A percentile compares a stretch with the other conserved stretches of the same genome.
Conservation (phyloP, 371 early-diverging fungal genomes). For the Mucor sp. region DNA sequence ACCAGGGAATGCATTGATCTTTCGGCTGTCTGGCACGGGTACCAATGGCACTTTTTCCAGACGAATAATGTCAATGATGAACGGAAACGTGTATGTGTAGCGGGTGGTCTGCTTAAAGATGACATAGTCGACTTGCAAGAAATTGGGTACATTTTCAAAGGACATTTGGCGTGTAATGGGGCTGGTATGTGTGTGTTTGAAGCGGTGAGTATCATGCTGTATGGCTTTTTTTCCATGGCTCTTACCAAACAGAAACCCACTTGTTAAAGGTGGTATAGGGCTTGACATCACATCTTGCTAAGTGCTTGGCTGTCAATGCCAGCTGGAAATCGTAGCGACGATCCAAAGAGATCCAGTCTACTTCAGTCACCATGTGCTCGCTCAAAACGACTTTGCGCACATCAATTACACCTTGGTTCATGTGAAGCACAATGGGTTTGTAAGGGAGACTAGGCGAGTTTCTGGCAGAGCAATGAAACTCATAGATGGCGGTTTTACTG, state of each 20-base stretch:
- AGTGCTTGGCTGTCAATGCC: slow-evolving; percentile 25
- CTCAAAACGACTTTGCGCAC: slow-evolving; percentile 36
- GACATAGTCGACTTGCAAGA: slow-evolving; percentile 39
- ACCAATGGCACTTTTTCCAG: slow-evolving; percentile 36
- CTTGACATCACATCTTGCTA: slow-evolving; percentile 39
- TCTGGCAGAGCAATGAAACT: slow-evolving; percentile 44
- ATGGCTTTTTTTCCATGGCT: not conserved
- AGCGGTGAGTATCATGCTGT: not conserved
- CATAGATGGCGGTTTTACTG: slow-evolving; percentile 24
- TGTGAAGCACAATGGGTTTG: slow-evolving; percentile 28
- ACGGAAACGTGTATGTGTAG: slow-evolving; percentile 36
- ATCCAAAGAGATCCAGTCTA: slow-evolving; percentile 48
- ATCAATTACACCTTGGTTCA: slow-evolving; percentile 38
- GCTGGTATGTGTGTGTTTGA: slow-evolving; percentile 16
- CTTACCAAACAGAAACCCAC: slow-evolving; percentile 44
- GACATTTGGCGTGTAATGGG: slow-evolving; percentile 36
- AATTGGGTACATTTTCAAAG: slow-evolving; percentile 45
- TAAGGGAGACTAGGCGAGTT: slow-evolving; percentile 33
- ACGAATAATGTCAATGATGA: slow-evolving; percentile 40
- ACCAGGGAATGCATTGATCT: slow-evolving; percentile 33
- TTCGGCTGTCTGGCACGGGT: slow-evolving; percentile 14
- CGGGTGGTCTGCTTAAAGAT: slow-evolving; percentile 30
- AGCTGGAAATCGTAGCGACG: slow-evolving; percentile 50
- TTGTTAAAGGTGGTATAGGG: slow-evolving; percentile 53
- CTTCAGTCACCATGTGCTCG: slow-evolving; percentile 29